Evolutionary conservation across 805 yeast genomes (phyloP), one percentile per base, ranked within the genome.

Genomic region (Metschnikowia proteae): DNA sequence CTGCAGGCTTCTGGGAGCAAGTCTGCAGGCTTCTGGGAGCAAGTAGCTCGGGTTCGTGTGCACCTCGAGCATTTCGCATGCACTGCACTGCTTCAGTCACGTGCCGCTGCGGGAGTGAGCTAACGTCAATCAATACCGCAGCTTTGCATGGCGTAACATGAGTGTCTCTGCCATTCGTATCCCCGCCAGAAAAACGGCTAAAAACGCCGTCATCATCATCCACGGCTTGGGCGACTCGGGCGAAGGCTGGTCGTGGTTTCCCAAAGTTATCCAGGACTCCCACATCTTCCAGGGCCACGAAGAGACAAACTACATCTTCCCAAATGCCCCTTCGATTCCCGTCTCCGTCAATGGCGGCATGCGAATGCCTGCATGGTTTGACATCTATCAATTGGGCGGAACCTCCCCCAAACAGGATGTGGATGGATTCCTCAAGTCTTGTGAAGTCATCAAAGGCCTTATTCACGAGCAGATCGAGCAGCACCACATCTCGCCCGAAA

Each of bases 201-300:
- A 60, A 32, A 55, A 88, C 1, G 82, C 90, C 1, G 70, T 90
- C 31, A 86, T 91, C 23, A 76, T 91, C 51, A 62, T 88, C 47
- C 98, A 94, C 64, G 98, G 99, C 0, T 73, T 92, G 13, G 99
- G 99, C 7, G 98, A 92, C 64, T 66, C 88, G 0, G 97, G 96
- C 4, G 74, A 76, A 13, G 97, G 97, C 1, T 92, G 97, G 97
- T 73, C 80, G 39, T 88, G 88, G 73, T 68, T 92, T 36, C 87
- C 94, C 3, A 84, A 83, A 35, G 68, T 81, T 46, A 76, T 87
- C 26, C 75, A 74, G 23, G 69, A 66, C 49, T 50, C 67, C 3
- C 66, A 60, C 44, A 22, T 76, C 63, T 17, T 84, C 76, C 58
- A 73, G 69, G 56, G 81, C 76, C 57, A 76, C 78, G 69, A 67